Percentiles rank a stretch among this genome's conserved stretches.
phyloP scores from a whole-genome alignment of 1,284 basidiomycete genomes.

The Ganoderma lucidum region DNA sequence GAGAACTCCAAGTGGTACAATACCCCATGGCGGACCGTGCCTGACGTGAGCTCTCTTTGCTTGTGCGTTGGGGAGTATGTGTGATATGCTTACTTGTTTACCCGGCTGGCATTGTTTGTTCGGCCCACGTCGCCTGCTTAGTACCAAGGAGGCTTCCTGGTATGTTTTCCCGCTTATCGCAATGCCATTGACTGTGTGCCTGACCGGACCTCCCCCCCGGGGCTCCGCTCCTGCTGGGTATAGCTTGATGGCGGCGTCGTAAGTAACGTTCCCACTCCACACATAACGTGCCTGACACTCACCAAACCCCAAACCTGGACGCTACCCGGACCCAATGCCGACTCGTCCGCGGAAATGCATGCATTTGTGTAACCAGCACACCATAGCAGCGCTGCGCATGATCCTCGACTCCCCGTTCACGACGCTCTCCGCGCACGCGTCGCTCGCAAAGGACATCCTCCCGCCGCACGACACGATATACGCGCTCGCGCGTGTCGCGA shows the following conservation, averaged over 20 bases:
- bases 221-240: conserved; percentile 17
- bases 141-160: conserved; percentile 86
- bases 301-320: neutral
- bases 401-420: conserved; percentile 64
- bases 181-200: conserved; percentile 14
- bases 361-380: conserved; percentile 55
- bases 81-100: neutral
- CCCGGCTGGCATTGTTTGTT: neutral
- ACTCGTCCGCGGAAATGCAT: neutral
- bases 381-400: conserved; percentile 64
- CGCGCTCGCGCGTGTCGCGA: conserved; percentile 56
- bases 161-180: conserved; percentile 44
- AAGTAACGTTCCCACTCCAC: conserved; percentile 40
- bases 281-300: conserved; percentile 8
- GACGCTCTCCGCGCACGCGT: conserved; percentile 68
- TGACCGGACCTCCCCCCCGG: conserved; percentile 25
- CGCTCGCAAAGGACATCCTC: conserved; percentile 74
- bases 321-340: neutral
- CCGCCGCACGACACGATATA: conserved; percentile 81
- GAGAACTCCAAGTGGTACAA: conserved; percentile 79
- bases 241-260: conserved; percentile 78
- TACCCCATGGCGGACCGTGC: conserved; percentile 83
- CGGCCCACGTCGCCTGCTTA: conserved; percentile 38
- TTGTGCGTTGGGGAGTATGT: neutral
- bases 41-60: conserved; percentile 62